A percentile compares a stretch with the other conserved stretches of the same genome.
Evolutionary conservation across 768 basidiomycete genomes (phyloP).

Genomic region (Agaricus bisporus): DNA sequence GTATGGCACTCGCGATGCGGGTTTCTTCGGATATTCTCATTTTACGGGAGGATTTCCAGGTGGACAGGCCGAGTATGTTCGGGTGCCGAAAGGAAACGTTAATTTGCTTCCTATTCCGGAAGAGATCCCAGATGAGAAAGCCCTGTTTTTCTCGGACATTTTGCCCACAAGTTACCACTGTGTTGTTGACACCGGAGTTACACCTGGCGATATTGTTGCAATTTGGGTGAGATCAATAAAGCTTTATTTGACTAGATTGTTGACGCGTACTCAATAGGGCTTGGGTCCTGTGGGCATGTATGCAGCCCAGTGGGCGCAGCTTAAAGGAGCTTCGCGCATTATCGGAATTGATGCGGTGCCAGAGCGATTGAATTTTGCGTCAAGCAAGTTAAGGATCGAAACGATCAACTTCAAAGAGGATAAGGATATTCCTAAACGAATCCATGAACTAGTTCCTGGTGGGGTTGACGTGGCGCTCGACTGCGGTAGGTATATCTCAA

Average conservation of each 20-base stretch:
- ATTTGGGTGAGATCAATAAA: constrained; percentile 48
- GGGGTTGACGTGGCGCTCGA: constrained; percentile 64
- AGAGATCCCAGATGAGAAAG: constrained; percentile 55
- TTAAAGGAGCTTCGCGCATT: constrained; percentile 65
- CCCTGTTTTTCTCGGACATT: constrained; percentile 52
- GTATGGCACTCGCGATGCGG: constrained; percentile 65
- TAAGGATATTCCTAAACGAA: constrained; percentile 41
- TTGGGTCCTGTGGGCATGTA: constrained; percentile 65
- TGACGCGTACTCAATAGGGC: constrained; percentile 29
- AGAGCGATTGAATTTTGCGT: constrained; percentile 37
- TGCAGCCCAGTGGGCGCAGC: constrained; percentile 50
- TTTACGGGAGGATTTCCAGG: constrained; percentile 69
- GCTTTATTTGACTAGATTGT: no score
- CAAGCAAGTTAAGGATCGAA: constrained; percentile 45
- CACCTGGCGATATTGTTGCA: constrained; percentile 63
- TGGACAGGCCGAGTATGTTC: constrained; percentile 72
- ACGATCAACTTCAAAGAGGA: constrained; percentile 51
- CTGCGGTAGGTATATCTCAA: constrained; percentile 25
- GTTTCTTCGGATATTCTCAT: constrained; percentile 69
- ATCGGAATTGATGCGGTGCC: constrained; percentile 66
- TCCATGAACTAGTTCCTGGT: constrained; percentile 55
- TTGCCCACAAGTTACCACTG: constrained; percentile 70
- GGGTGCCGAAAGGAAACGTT: constrained; percentile 65
- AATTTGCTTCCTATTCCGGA: constrained; percentile 70
- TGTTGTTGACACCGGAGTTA: constrained; percentile 69